A percentile compares a stretch with the other conserved stretches of the same genome.
Conservation (phyloP, 805 yeast genomes). For the Zygoascus tannicola region DNA sequence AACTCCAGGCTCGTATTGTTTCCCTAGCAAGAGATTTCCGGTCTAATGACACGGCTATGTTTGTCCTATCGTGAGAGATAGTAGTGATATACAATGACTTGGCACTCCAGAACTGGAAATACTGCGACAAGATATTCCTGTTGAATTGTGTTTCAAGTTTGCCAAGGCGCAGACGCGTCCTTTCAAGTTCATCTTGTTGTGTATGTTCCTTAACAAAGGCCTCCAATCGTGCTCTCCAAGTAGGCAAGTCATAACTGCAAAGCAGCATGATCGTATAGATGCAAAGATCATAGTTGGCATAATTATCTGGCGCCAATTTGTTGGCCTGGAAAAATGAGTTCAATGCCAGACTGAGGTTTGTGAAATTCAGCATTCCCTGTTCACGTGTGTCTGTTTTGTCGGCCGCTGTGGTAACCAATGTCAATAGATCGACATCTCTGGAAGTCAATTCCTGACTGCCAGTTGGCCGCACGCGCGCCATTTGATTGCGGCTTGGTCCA, state of each 20-base stretch:
- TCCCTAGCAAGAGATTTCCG: slow-evolving; percentile 2
- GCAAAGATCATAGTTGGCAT: slow-evolving; percentile 13
- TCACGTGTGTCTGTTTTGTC: slow-evolving; percentile 6
- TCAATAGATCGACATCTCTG: slow-evolving; percentile 13
- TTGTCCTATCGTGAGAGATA: not conserved
- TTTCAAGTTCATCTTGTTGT: not conserved
- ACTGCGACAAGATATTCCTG: not conserved
- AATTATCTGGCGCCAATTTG: slow-evolving; percentile 5
- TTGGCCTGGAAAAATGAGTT: slow-evolving; percentile 11
- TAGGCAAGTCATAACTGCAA: slow-evolving; percentile 9
- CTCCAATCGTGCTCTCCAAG: slow-evolving; percentile 15
- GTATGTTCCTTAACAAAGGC: slow-evolving; percentile 11
- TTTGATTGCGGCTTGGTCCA: not conserved
- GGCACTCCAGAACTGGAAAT: slow-evolving; percentile 3
- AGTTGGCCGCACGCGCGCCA: not conserved
- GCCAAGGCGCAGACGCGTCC: not conserved
- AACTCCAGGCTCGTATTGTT: slow-evolving; percentile 2
- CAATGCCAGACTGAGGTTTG: slow-evolving; percentile 12
- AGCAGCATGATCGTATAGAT: slow-evolving; percentile 12
- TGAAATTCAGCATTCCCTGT: slow-evolving; percentile 7
- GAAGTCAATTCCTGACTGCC: slow-evolving; percentile 2
- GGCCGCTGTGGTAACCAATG: slow-evolving; percentile 13
- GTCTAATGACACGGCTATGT: slow-evolving; percentile 1
- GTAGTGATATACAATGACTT: not conserved
- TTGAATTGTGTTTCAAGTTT: not conserved